A percentile compares a stretch with the other conserved stretches of the same genome.
Conservation (phyloP, 352 stramenopile species). For the Globisporangium perplexum region DNA sequence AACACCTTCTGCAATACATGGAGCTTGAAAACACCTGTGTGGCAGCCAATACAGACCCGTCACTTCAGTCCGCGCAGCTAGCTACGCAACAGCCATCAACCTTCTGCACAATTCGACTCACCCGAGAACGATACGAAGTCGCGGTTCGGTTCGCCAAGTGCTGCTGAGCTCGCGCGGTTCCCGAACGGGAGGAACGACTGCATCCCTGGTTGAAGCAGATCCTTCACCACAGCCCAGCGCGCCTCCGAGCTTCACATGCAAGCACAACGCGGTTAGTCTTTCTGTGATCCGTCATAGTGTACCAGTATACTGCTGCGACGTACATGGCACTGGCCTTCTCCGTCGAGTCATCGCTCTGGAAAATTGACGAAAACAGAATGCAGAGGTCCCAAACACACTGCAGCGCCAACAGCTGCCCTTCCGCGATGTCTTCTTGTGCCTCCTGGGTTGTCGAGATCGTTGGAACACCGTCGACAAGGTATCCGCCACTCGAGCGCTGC, state of each 20-base stretch:
- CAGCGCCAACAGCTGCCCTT: conserved; percentile 18
- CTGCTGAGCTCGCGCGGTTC: not conserved
- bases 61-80: not conserved
- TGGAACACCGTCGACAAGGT: conserved; percentile 22
- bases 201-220: conserved; percentile 32
- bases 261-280: not conserved
- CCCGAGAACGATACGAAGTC: conserved; percentile 15
- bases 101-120: not conserved
- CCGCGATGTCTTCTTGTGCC: conserved; percentile 6
- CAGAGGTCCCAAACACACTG: conserved; percentile 18
- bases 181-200: conserved; percentile 35
- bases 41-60: not conserved
- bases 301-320: not conserved
- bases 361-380: conserved; percentile 11
- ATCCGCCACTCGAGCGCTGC: conserved; percentile 33
- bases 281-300: not conserved
- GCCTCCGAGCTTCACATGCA: conserved; percentile 16
- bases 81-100: not conserved
- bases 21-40: conserved; percentile 25
- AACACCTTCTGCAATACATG: conserved; percentile 26
- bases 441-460: conserved; percentile 7
- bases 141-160: not conserved
- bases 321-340: conserved; percentile 5
- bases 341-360: not conserved
- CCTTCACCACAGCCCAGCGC: conserved; percentile 40